Percentiles rank a stretch among this genome's conserved stretches.
These are phyloP conservation scores for Epichloe glyceriae DNA, from an alignment of 2,329 filamentous ascomycete genomes.

Conservation along the genomic window DNA sequence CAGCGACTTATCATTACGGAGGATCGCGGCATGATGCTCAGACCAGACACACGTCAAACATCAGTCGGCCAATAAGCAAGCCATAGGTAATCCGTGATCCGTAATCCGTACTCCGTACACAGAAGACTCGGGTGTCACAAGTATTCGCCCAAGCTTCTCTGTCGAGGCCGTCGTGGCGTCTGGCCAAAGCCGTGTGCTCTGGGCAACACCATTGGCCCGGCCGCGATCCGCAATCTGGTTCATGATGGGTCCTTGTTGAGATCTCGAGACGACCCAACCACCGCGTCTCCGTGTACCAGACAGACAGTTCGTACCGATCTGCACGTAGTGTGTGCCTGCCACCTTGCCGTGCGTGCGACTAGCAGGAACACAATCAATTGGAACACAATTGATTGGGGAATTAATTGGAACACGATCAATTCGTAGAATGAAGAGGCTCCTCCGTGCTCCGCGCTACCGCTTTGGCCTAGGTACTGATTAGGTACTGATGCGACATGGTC, in stretches of 20 bases:
- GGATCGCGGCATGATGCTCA: no score
- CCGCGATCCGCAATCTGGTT: neutral
- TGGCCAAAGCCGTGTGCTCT: neutral
- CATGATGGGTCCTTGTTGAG: neutral
- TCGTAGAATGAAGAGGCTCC: no score
- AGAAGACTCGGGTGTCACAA: no score
- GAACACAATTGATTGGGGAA: no score
- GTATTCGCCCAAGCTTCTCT: no score
- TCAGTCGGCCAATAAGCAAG: no score
- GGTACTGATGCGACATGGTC: neutral
- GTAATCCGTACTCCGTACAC: no score
- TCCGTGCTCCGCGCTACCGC: neutral
- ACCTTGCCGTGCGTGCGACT: neutral
- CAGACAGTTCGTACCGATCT: neutral
- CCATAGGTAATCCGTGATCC: no score
- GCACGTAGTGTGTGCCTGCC: neutral
- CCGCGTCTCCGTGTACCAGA: neutral
- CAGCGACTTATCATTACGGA: neutral
- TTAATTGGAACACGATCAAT: no score
- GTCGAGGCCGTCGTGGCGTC: neutral
- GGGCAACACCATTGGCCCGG: constrained; percentile 1
- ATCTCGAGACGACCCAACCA: neutral
- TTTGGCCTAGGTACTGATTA: neutral
- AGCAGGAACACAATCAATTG: neutral
- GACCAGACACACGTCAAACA: no score